A percentile compares a stretch with the other conserved stretches of the same genome.
Evolutionary conservation across 2,329 filamentous ascomycete genomes (phyloP).

Genomic region (Ampelomyces quisqualis): DNA sequence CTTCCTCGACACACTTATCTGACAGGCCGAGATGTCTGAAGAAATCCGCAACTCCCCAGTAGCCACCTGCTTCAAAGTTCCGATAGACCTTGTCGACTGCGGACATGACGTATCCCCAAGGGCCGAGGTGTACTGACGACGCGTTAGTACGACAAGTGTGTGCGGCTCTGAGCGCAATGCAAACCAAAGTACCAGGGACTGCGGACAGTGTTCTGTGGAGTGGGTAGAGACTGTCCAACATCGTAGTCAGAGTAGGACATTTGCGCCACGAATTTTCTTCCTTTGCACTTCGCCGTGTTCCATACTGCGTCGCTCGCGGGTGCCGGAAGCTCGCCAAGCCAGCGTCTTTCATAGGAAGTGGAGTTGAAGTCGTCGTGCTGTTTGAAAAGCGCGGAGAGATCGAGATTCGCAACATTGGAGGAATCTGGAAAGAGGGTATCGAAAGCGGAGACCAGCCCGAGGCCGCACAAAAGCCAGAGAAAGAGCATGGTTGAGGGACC

Average conservation of each 20-base stretch:
- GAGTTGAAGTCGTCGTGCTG: no score
- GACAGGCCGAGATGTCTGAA: slow-evolving; percentile 1
- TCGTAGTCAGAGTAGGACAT: slow-evolving; percentile 3
- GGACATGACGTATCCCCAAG: not conserved
- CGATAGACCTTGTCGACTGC: not conserved
- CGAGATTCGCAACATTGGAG: no score
- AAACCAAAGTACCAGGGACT: slow-evolving; percentile 2
- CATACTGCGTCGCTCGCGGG: slow-evolving; percentile 1
- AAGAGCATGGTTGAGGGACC: no score
- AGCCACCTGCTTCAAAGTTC: not conserved
- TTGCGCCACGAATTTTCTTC: slow-evolving; percentile 2
- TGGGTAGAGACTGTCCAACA: slow-evolving; percentile 1
- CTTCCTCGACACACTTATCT: slow-evolving; percentile 3
- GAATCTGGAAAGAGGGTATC: no score
- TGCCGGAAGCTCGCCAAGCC: not conserved
- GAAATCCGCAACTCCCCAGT: slow-evolving; percentile 1
- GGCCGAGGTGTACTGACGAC: not conserved
- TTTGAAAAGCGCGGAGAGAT: not conserved
- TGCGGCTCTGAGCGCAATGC: not conserved
- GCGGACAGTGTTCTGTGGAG: not conserved
- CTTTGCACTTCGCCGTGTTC: slow-evolving; percentile 2
- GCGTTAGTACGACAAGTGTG: not conserved
- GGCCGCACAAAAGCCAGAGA: no score
- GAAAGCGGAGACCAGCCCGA: no score
- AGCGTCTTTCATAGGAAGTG: not conserved